A percentile compares a stretch with the other conserved stretches of the same genome.
Conservation (phyloP, 495 filamentous ascomycete genomes). For the Immersiella caudata region DNA sequence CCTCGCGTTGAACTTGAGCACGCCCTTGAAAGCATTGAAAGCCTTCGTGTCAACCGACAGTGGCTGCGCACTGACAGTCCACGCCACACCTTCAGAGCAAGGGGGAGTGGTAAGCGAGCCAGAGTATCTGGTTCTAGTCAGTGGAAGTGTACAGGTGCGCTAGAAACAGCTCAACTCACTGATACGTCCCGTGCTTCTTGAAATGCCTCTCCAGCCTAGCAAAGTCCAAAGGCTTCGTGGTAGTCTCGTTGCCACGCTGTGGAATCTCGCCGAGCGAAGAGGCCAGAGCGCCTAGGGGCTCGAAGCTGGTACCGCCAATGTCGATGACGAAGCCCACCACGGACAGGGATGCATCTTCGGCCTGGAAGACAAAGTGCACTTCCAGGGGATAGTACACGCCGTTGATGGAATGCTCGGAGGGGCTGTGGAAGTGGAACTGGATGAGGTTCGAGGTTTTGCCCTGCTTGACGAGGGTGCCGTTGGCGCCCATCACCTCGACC, state of each 20-base stretch:
- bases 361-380: slow-evolving; percentile 23
- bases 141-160: background rate
- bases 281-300: background rate
- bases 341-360: slow-evolving; percentile 5
- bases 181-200: slow-evolving; percentile 1
- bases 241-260: background rate
- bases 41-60: background rate
- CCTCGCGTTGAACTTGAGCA: slow-evolving; percentile 20
- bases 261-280: background rate
- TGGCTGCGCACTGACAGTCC: slow-evolving; percentile 13
- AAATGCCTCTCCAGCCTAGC: slow-evolving; percentile 15
- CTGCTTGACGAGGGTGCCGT: slow-evolving; percentile 15
- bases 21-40: slow-evolving; percentile 7
- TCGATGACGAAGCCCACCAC: slow-evolving; percentile 16
- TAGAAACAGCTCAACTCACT: slow-evolving; percentile 5
- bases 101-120: slow-evolving; percentile 68
- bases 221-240: slow-evolving; percentile 2
- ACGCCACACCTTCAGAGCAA: slow-evolving; percentile 20
- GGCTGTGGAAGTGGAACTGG: slow-evolving; percentile 21
- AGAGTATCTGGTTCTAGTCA: slow-evolving; percentile 17
- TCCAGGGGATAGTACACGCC: slow-evolving; percentile 19
- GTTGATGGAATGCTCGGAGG: slow-evolving; percentile 14
- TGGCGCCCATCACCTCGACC: slow-evolving; percentile 15
- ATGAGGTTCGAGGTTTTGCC: slow-evolving; percentile 13
- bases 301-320: background rate